phyloP scores from a whole-genome alignment of 78 protist genomes.

The slime mould (Dictyostelium discoideum) region dicty_2.7 NC_007088.5:1789001-1789500 shows the following conservation, averaged over 20 bases:
- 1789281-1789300: neutral
- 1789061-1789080: slow-evolving; percentile 42
- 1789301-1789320: slow-evolving; percentile 82
- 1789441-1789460: slow-evolving; percentile 70
- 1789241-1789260: neutral
- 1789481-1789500: slow-evolving; percentile 83
- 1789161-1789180: slow-evolving; percentile 44
- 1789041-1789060: slow-evolving; percentile 60
- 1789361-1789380: slow-evolving; percentile 70
- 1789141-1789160: slow-evolving; percentile 53
- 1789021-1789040: slow-evolving; percentile 81
- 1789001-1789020: slow-evolving; percentile 46
- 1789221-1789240: neutral
- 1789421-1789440: slow-evolving; percentile 72
- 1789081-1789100: slow-evolving; percentile 66
- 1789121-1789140: slow-evolving; percentile 69
- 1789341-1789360: slow-evolving; percentile 76
- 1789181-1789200: too few relatives aligned
- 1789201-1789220: neutral
- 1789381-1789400: slow-evolving; percentile 75
- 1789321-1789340: slow-evolving; percentile 79
- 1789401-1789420: slow-evolving; percentile 27
- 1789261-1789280: neutral
- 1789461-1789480: slow-evolving; percentile 24
- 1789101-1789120: slow-evolving; percentile 61